Percentiles rank a stretch among this genome's conserved stretches.
Evolutionary conservation across 1,284 basidiomycete genomes (phyloP).

Genomic region (Neonothopanus nambi): DNA sequence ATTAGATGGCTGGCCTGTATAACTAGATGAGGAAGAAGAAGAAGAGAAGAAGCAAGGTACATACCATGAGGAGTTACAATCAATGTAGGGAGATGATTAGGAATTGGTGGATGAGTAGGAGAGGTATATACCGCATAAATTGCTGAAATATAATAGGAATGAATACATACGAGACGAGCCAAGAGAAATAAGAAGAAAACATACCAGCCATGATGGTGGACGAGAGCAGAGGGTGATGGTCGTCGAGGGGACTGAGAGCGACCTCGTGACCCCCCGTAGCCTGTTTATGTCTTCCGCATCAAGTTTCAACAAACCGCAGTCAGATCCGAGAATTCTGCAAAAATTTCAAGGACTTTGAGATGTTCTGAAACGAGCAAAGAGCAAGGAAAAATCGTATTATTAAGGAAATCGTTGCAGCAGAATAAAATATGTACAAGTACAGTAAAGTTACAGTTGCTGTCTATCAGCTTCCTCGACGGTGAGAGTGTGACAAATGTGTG

Average conservation of each 20-base stretch:
- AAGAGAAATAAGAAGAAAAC: conserved; percentile 17
- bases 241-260: neutral
- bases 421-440: no score
- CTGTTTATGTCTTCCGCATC: no score
- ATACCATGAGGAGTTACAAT: conserved; percentile 97
- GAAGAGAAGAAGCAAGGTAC: conserved; percentile 21
- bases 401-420: no score
- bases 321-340: no score
- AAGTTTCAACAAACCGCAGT: no score
- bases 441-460: no score
- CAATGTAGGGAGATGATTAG: conserved; percentile 96
- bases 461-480: no score
- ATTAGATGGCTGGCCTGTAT: conserved; percentile 84
- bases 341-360: no score
- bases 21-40: conserved; percentile 15
- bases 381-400: no score
- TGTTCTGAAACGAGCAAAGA: no score
- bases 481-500: no score
- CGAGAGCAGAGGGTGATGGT: neutral
- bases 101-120: conserved; percentile 93
- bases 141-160: conserved; percentile 44
- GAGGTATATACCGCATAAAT: conserved; percentile 96
- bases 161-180: no score
- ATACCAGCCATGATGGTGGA: conserved; percentile 45
- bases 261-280: neutral